Evolutionary conservation across 257 asterid genomes (phyloP).

Genomic region (Catharanthus roseus): DNA sequence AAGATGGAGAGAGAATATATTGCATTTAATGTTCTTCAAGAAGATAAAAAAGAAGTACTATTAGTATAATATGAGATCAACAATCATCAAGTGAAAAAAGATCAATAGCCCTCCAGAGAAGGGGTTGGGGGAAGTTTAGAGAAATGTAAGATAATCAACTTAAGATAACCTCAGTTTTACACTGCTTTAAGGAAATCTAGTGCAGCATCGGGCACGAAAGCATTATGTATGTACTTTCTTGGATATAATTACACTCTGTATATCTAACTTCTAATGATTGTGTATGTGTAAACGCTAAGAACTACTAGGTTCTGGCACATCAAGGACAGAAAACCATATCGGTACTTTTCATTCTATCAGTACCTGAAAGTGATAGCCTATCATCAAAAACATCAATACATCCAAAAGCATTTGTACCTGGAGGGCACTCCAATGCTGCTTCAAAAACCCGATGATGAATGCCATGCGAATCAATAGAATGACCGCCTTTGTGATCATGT

Average conservation of each 20-base stretch:
- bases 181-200: neutral
- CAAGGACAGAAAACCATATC: slow-evolving; percentile 53
- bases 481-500: slow-evolving; percentile 76
- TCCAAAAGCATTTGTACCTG: slow-evolving; percentile 74
- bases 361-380: slow-evolving; percentile 52
- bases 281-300: neutral
- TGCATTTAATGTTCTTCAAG: no score
- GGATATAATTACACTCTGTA: neutral
- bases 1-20: neutral
- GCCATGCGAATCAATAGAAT: slow-evolving; percentile 63
- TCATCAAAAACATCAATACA: slow-evolving; percentile 58
- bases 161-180: neutral
- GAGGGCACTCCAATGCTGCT: slow-evolving; percentile 93
- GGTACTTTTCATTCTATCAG: slow-evolving; percentile 60
- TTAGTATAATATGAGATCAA: no score
- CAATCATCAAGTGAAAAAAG: no score
- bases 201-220: neutral
- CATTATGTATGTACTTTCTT: neutral
- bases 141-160: neutral
- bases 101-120: neutral
- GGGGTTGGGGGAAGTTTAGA: neutral
- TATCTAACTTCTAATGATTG: neutral
- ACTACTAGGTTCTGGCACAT: slow-evolving; percentile 12
- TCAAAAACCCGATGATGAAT: slow-evolving; percentile 84
- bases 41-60: no score